Evolutionary conservation across 208 protist genomes (phyloP).

Genomic region (Trypanosomatidae sp.): DNA sequence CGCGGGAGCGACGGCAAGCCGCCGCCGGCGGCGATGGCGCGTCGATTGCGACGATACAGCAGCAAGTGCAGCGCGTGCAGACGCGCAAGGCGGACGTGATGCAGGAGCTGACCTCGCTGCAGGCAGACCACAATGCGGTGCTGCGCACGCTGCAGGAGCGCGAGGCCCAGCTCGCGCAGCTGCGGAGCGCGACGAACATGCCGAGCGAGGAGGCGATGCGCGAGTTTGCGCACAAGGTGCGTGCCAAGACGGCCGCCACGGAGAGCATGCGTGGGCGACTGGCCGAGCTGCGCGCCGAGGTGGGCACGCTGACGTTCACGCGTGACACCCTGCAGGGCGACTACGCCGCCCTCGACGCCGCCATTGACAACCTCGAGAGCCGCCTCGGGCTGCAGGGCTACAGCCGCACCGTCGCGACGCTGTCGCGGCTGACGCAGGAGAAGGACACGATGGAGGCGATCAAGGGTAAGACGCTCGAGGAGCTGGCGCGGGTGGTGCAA

Average conservation of each 20-base stretch:
- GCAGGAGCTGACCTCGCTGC: conserved; percentile 44
- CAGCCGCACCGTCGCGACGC: conserved; percentile 63
- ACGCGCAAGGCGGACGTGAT: conserved; percentile 59
- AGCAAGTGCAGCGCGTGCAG: conserved; percentile 65
- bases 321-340: conserved; percentile 57
- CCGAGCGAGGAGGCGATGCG: conserved; percentile 77
- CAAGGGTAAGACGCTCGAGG: conserved; percentile 83
- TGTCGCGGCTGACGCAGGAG: conserved; percentile 69
- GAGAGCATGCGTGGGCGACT: conserved; percentile 72
- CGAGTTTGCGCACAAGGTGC: conserved; percentile 69
- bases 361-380: conserved; percentile 70
- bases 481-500: conserved; percentile 81
- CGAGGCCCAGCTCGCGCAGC: conserved; percentile 56
- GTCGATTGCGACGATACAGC: conserved; percentile 63
- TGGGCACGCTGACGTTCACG: conserved; percentile 76
- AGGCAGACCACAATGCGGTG: conserved; percentile 57
- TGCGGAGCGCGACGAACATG: conserved; percentile 73
- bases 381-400: conserved; percentile 81
- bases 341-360: conserved; percentile 49
- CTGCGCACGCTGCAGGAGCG: conserved; percentile 62
- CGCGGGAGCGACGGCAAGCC: conserved; percentile 45
- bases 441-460: conserved; percentile 76
- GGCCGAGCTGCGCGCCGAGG: conserved; percentile 74
- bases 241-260: conserved; percentile 70
- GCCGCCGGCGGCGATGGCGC: conserved; percentile 59